Percentiles rank a stretch among this genome's conserved stretches.
phyloP scores from a whole-genome alignment of 106 monocot genomes.

The Vanilla planifolia region DNA sequence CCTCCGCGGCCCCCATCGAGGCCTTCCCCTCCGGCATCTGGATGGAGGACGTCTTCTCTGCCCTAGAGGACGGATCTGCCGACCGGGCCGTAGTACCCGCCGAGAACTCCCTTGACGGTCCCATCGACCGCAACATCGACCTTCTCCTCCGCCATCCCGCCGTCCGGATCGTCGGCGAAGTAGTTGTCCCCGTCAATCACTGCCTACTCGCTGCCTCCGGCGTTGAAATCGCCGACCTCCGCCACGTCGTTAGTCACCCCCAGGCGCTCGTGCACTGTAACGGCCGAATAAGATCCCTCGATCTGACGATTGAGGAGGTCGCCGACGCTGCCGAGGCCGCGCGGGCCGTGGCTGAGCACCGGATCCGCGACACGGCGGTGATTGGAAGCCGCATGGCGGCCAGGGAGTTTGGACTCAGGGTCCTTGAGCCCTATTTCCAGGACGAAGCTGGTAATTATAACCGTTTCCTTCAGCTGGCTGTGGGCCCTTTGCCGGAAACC shows the following conservation, averaged over 20 bases:
- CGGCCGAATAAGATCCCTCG: conserved; percentile 18
- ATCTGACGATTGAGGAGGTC: conserved; percentile 43
- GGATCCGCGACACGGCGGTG: conserved; percentile 44
- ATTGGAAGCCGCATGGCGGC: conserved; percentile 61
- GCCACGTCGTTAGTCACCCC: conserved; percentile 55
- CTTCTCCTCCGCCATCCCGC: conserved; percentile 55
- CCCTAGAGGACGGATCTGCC: conserved; percentile 37
- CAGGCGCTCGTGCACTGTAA: conserved; percentile 62
- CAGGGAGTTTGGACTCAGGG: conserved; percentile 44
- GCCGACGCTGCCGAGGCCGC: conserved; percentile 52
- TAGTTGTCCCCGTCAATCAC: conserved; percentile 69
- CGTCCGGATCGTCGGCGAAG: conserved; percentile 45
- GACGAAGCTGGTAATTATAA: conserved; percentile 38
- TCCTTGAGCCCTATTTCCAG: conserved; percentile 49
- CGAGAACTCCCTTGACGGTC: conserved; percentile 69
- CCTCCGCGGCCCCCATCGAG: not conserved
- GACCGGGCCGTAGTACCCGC: conserved; percentile 64
- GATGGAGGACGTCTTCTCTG: conserved; percentile 58
- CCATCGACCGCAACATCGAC: conserved; percentile 58
- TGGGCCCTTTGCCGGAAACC: not conserved
- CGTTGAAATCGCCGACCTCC: conserved; percentile 10
- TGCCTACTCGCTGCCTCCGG: conserved; percentile 40
- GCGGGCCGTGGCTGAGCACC: conserved; percentile 31
- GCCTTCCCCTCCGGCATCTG: conserved; percentile 23
- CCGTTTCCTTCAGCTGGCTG: conserved; percentile 46